Percentiles rank a stretch among this genome's conserved stretches.
These are phyloP conservation scores for Pseudozyma sp. DNA, from an alignment of 1,284 basidiomycete genomes.

Conservation along the genomic window DNA sequence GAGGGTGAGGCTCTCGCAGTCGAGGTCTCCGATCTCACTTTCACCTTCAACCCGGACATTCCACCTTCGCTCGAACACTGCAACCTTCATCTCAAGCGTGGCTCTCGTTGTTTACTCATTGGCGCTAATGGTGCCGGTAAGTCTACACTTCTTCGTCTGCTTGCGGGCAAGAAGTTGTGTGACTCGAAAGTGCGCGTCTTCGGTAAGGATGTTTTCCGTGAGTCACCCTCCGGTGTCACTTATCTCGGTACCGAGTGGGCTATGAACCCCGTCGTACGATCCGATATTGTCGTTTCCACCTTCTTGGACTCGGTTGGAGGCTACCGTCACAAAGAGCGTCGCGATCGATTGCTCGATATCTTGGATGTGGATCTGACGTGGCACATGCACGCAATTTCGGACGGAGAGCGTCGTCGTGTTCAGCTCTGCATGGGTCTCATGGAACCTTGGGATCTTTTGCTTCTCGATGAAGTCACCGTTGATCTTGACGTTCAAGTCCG, in stretches of 20 bases:
- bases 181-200: constrained; percentile 61
- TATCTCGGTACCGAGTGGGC: constrained; percentile 86
- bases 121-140: constrained; percentile 81
- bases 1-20: constrained; percentile 52
- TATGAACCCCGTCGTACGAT: constrained; percentile 93
- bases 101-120: constrained; percentile 65
- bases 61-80: constrained; percentile 60
- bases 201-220: constrained; percentile 66
- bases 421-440: constrained; percentile 98
- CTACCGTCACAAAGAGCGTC: constrained; percentile 88
- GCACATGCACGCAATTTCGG: constrained; percentile 90
- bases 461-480: constrained; percentile 97
- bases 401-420: constrained; percentile 92
- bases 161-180: constrained; percentile 81
- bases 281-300: constrained; percentile 72
- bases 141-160: constrained; percentile 90
- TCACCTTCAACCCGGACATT: constrained; percentile 50
- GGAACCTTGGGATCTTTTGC: constrained; percentile 90
- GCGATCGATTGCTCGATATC: constrained; percentile 87
- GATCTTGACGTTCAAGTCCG: constrained; percentile 98
- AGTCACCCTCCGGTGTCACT: constrained; percentile 71
- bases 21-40: constrained; percentile 62
- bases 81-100: constrained; percentile 56
- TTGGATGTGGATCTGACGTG: constrained; percentile 84
- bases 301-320: constrained; percentile 89